phyloP scores from a whole-genome alignment of 75 land plant genomes.

The Chamaecyparis obtusa region DNA sequence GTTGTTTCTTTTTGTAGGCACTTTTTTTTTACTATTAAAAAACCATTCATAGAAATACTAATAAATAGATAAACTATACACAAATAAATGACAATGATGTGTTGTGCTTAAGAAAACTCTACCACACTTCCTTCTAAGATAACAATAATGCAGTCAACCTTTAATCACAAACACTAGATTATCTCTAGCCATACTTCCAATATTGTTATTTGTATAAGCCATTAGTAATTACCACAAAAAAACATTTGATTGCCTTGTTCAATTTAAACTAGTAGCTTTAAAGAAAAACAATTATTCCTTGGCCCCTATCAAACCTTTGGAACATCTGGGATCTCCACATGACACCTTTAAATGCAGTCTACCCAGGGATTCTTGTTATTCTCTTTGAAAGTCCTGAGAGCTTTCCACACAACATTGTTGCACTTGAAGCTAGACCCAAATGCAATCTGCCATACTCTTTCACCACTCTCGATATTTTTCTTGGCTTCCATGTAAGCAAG shows the following conservation, averaged over 20 bases:
- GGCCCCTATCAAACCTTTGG: constrained; percentile 30
- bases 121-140: not conserved
- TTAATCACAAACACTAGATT: not conserved
- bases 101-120: not conserved
- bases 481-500: constrained; percentile 68
- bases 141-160: not conserved
- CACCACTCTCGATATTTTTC: constrained; percentile 61
- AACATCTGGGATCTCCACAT: constrained; percentile 59
- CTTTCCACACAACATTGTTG: constrained; percentile 79
- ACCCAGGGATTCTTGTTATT: constrained; percentile 52
- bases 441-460: constrained; percentile 73
- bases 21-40: no score
- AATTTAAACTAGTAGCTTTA: not conserved
- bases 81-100: not conserved
- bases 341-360: constrained; percentile 64
- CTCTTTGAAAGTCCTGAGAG: constrained; percentile 42
- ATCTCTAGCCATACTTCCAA: not conserved
- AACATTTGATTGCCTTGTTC: not conserved
- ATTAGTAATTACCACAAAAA: not conserved
- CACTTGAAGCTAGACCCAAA: constrained; percentile 84
- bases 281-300: not conserved
- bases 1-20: no score
- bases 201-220: not conserved
- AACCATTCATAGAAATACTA: no score
- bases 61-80: not conserved